Evolutionary conservation across 345 rosid genomes (phyloP).

Genomic region (Reutealis trisperma): DNA sequence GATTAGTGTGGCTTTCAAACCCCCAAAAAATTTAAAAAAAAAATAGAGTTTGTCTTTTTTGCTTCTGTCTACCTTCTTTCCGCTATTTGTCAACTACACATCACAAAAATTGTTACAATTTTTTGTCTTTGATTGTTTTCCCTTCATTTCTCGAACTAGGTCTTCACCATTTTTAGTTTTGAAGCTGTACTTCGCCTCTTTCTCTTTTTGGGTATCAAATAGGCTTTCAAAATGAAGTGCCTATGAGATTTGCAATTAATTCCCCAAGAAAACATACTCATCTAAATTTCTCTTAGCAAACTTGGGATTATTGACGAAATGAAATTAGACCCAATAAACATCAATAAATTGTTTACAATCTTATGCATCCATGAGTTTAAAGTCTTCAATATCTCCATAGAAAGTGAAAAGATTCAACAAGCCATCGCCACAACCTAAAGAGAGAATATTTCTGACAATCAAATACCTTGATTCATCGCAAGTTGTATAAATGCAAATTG

Average conservation of each 20-base stretch:
- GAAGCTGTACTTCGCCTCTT: slow-evolving; percentile 70
- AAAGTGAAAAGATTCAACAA: slow-evolving; percentile 63
- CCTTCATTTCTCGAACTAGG: slow-evolving; percentile 21
- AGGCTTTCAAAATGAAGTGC: slow-evolving; percentile 79
- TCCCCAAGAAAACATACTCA: slow-evolving; percentile 72
- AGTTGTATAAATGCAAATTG: slow-evolving; percentile 78
- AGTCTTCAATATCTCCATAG: slow-evolving; percentile 83
- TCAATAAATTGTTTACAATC: slow-evolving; percentile 76
- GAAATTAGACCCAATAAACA: slow-evolving; percentile 83
- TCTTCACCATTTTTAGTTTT: slow-evolving; percentile 20
- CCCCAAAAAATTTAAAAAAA: background rate
- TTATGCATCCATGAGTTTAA: slow-evolving; percentile 94
- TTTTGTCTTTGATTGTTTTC: slow-evolving; percentile 3
- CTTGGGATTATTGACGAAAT: slow-evolving; percentile 70
- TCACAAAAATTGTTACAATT: slow-evolving; percentile 12
- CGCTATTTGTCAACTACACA: background rate
- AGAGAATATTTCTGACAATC: slow-evolving; percentile 81
- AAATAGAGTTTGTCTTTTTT: background rate
- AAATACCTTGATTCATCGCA: slow-evolving; percentile 87
- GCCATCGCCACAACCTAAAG: slow-evolving; percentile 91
- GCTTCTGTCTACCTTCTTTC: background rate
- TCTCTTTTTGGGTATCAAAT: slow-evolving; percentile 73
- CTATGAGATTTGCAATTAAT: slow-evolving; percentile 66
- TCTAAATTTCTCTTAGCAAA: slow-evolving; percentile 92
- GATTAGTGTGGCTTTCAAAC: slow-evolving; percentile 20